A percentile compares a stretch with the other conserved stretches of the same genome.
Conservation (phyloP, 78 protist genomes). For the Dictyostelium discoideum region DNA sequence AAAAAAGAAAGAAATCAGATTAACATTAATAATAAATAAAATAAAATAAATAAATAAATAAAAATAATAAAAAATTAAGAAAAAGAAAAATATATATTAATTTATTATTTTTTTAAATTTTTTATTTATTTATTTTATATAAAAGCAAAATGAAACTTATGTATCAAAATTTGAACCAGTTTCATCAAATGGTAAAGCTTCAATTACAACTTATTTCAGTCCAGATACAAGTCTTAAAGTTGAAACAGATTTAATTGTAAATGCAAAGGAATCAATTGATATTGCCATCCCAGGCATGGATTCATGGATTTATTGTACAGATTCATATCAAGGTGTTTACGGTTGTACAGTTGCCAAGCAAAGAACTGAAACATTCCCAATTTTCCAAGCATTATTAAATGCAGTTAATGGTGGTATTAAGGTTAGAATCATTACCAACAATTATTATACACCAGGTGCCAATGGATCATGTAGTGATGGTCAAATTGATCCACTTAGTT, state of each 20-base stretch:
- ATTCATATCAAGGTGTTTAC: conserved; percentile 36
- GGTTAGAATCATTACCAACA: conserved; percentile 79
- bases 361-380: conserved; percentile 78
- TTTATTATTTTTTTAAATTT: background rate
- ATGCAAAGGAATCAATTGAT: conserved; percentile 53
- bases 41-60: too few species aligned
- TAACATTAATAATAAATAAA: too few species aligned
- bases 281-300: conserved; percentile 68
- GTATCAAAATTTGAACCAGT: conserved; percentile 31
- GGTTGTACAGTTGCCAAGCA: conserved; percentile 58
- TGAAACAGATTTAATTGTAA: conserved; percentile 35
- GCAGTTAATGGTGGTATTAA: conserved; percentile 80
- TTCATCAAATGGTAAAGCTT: background rate
- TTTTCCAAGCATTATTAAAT: conserved; percentile 80
- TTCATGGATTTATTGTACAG: conserved; percentile 58
- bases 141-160: conserved; percentile 52
- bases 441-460: conserved; percentile 43
- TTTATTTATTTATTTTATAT: background rate
- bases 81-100: background rate
- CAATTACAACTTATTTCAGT: conserved; percentile 60
- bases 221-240: conserved; percentile 59
- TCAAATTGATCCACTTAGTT: conserved; percentile 80
- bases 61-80: too few species aligned
- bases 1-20: too few species aligned
- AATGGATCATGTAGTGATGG: conserved; percentile 57